Evolutionary conservation across 805 yeast species (phyloP).

Genomic region (Lipomyces orientalis): DNA sequence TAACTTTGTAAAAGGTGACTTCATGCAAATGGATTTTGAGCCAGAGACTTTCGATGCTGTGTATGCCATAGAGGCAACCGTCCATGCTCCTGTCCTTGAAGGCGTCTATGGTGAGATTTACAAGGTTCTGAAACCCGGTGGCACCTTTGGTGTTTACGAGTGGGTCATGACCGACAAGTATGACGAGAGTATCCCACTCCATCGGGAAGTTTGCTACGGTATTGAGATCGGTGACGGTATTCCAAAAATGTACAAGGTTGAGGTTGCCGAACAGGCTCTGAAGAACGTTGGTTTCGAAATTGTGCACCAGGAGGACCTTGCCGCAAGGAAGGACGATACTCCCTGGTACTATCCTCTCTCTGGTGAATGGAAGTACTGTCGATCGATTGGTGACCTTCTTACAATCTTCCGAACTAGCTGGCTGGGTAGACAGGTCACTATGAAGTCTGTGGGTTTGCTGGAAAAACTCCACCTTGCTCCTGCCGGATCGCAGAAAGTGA

Average conservation of each 20-base stretch:
- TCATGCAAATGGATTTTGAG: slow-evolving; percentile 98
- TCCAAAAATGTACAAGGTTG: slow-evolving; percentile 89
- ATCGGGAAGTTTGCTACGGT: slow-evolving; percentile 94
- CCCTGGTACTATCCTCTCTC: slow-evolving; percentile 98
- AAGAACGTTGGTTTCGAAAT: slow-evolving; percentile 86
- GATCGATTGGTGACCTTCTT: slow-evolving; percentile 73
- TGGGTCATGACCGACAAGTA: slow-evolving; percentile 98
- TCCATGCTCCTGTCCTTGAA: slow-evolving; percentile 94
- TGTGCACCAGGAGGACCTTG: slow-evolving; percentile 77
- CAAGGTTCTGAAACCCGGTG: slow-evolving; percentile 97
- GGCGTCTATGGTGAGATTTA: slow-evolving; percentile 95
- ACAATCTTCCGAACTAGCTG: slow-evolving; percentile 88
- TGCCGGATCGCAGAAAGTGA: slow-evolving; percentile 87
- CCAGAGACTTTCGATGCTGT: slow-evolving; percentile 92
- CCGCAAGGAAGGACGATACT: slow-evolving; percentile 75
- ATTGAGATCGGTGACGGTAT: slow-evolving; percentile 99
- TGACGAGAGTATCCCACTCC: slow-evolving; percentile 85
- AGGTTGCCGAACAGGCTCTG: slow-evolving; percentile 88
- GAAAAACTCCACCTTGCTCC: slow-evolving; percentile 91
- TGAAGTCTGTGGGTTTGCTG: slow-evolving; percentile 75
- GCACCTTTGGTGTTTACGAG: slow-evolving; percentile 96
- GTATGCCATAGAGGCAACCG: slow-evolving; percentile 98
- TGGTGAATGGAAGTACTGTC: slow-evolving; percentile 91
- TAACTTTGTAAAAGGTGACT: slow-evolving; percentile 92
- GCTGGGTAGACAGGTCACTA: slow-evolving; percentile 85